phyloP scores from a whole-genome alignment of 2,329 filamentous ascomycete species.

The Laburnicola sp. region DNA sequence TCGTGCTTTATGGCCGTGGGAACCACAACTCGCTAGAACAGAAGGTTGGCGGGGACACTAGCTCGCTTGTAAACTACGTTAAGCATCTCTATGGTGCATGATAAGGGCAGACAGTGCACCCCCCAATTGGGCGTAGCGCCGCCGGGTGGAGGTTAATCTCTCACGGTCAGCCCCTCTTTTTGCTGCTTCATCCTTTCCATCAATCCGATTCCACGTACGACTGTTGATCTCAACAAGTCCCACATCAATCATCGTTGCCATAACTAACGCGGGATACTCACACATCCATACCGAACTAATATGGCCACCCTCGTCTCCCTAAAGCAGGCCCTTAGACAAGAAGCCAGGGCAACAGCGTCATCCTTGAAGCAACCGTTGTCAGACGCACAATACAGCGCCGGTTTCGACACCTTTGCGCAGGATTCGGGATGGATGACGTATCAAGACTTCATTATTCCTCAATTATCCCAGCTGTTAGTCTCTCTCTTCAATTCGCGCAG shows the following conservation, averaged over 20 bases:
- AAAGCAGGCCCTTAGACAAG: slow-evolving; percentile 47
- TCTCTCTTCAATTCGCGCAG: slow-evolving; percentile 48
- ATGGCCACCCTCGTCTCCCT: slow-evolving; percentile 54
- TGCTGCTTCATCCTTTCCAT: slow-evolving; percentile 6
- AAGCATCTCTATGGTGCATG: too few species aligned
- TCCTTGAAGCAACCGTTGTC: slow-evolving; percentile 44
- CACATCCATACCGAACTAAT: slow-evolving; percentile 11
- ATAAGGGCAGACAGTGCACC: too few species aligned
- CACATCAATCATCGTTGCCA: slow-evolving; percentile 13
- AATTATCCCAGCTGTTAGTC: slow-evolving; percentile 50
- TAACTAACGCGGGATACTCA: slow-evolving; percentile 5
- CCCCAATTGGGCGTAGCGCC: too few species aligned
- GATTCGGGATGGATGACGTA: slow-evolving; percentile 48
- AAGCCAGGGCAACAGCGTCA: slow-evolving; percentile 26
- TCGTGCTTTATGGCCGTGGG: too few species aligned
- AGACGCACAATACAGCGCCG: slow-evolving; percentile 54
- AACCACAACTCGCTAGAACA: too few species aligned
- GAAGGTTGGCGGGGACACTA: too few species aligned
- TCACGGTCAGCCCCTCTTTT: slow-evolving; percentile 9
- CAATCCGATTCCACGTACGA: slow-evolving; percentile 11
- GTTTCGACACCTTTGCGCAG: slow-evolving; percentile 51
- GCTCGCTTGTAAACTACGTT: too few species aligned
- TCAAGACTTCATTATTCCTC: slow-evolving; percentile 57
- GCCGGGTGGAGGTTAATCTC: background rate
- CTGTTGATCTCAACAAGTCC: slow-evolving; percentile 15